These are phyloP conservation scores for Termitomyces sp. DNA, from an alignment of 768 basidiomycete species.

Conservation along the genomic window DNA sequence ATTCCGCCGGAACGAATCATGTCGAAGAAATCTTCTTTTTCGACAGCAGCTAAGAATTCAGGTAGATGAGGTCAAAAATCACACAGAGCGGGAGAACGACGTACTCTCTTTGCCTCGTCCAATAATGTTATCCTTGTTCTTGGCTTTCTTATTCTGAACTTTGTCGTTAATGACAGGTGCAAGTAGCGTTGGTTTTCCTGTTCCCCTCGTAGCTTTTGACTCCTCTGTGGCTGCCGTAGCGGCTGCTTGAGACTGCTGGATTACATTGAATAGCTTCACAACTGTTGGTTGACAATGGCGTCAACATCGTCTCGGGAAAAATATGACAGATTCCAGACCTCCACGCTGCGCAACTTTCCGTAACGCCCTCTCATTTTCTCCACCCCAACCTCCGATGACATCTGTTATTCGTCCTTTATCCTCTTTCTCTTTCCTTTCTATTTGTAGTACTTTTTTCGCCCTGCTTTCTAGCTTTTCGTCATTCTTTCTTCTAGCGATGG, in stretches of 20 bases:
- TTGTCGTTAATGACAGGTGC: slow-evolving; percentile 53
- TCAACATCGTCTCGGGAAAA: background rate
- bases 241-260: slow-evolving; percentile 73
- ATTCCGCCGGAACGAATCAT: slow-evolving; percentile 78
- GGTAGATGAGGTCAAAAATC: slow-evolving; percentile 1
- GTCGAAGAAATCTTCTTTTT: slow-evolving; percentile 73
- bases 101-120: slow-evolving; percentile 55
- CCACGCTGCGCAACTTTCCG: slow-evolving; percentile 84
- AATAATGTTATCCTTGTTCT: slow-evolving; percentile 47
- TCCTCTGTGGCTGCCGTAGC: slow-evolving; percentile 47
- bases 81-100: slow-evolving; percentile 12
- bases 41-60: slow-evolving; percentile 40
- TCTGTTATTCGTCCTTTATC: slow-evolving; percentile 62
- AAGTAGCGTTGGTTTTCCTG: slow-evolving; percentile 67
- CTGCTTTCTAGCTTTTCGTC: slow-evolving; percentile 70
- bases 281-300: slow-evolving; percentile 31
- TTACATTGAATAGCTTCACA: slow-evolving; percentile 82
- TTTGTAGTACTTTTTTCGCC: slow-evolving; percentile 65
- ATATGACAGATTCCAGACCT: slow-evolving; percentile 37
- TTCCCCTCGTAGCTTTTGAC: slow-evolving; percentile 56
- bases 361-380: slow-evolving; percentile 67
- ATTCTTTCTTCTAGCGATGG: slow-evolving; percentile 58
- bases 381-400: slow-evolving; percentile 87
- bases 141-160: slow-evolving; percentile 36
- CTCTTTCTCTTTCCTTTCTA: slow-evolving; percentile 70